Conservation (phyloP, 768 basidiomycete genomes). For the Termitomyces sp. region DNA sequence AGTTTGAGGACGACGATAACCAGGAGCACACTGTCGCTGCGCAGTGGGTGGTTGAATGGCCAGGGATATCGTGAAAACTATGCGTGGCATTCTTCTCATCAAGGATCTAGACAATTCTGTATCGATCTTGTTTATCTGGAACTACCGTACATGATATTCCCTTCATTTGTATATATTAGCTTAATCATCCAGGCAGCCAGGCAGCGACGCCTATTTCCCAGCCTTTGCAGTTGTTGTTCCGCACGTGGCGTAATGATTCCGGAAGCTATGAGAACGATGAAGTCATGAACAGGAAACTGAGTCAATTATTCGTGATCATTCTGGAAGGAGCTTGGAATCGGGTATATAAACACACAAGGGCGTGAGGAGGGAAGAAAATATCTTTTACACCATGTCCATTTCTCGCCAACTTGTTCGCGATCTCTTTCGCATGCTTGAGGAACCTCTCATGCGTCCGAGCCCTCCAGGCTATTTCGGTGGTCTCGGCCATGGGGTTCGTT, state of each 20-base stretch:
- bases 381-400: constrained; percentile 47
- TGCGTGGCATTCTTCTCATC: neutral
- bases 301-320: constrained; percentile 3
- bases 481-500: neutral
- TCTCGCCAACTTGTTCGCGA: constrained; percentile 61
- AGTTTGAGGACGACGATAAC: constrained; percentile 87
- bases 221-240: neutral
- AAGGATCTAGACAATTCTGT: constrained; percentile 12
- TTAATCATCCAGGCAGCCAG: too few species aligned
- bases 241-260: constrained; percentile 5
- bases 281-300: neutral
- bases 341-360: constrained; percentile 2
- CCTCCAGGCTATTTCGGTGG: constrained; percentile 5
- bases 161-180: constrained; percentile 12
- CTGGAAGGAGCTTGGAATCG: constrained; percentile 4
- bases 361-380: neutral
- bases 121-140: constrained; percentile 14
- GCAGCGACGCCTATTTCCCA: neutral
- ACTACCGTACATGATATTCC: neutral
- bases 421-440: constrained; percentile 71
- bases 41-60: constrained; percentile 81
- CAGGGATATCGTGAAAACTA: constrained; percentile 28
- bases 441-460: constrained; percentile 19
- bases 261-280: neutral
- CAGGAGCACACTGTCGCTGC: constrained; percentile 75